These are phyloP conservation scores for Brassica napus DNA, from an alignment of 345 rosid genomes.

Conservation along the genomic window DNA sequence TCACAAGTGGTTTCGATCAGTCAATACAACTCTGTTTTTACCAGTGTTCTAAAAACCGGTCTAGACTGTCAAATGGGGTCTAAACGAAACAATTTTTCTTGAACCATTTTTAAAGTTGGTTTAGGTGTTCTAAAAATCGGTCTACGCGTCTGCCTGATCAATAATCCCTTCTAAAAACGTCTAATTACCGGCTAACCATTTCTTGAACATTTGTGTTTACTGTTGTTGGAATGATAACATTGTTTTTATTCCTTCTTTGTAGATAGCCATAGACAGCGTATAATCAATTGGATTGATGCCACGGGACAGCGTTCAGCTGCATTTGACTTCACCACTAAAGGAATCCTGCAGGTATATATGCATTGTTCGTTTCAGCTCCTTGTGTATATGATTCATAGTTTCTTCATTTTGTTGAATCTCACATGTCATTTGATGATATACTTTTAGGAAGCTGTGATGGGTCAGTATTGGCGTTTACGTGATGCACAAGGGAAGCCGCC, in stretches of 20 bases:
- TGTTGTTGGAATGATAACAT: neutral
- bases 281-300: conserved; percentile 79
- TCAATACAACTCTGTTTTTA: neutral
- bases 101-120: too few species aligned
- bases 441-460: conserved; percentile 79
- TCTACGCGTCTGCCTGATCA: too few species aligned
- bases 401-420: neutral
- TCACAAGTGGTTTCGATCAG: neutral
- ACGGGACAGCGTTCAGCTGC: conserved; percentile 78
- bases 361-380: neutral
- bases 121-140: too few species aligned
- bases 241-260: conserved; percentile 20
- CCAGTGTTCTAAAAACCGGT: too few species aligned
- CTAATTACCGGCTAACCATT: too few species aligned
- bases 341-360: conserved; percentile 70
- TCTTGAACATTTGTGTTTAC: too few species aligned
- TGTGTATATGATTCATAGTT: neutral
- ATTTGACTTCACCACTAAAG: conserved; percentile 93
- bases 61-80: too few species aligned
- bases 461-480: conserved; percentile 79
- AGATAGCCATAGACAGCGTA: conserved; percentile 85
- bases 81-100: too few species aligned
- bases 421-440: neutral
- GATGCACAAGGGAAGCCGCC: conserved; percentile 90
- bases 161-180: too few species aligned